These are phyloP conservation scores for Fragaria ananassa DNA, from an alignment of 306 rosid genomes.

Conservation along the genomic window DNA sequence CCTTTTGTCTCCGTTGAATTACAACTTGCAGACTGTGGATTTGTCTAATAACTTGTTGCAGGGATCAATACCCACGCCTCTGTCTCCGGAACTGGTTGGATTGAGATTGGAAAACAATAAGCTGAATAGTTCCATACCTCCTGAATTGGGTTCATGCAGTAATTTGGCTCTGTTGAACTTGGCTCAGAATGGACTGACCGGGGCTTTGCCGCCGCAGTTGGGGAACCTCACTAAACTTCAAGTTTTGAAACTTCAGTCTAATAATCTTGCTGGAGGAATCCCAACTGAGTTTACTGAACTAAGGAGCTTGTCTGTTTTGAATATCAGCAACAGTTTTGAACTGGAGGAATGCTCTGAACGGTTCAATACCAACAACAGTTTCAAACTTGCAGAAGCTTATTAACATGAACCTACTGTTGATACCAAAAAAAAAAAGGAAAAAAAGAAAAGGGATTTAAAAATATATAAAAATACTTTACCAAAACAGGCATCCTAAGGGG, in stretches of 20 bases:
- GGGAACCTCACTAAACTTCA: constrained; percentile 53
- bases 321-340: too few relatives aligned
- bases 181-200: constrained; percentile 51
- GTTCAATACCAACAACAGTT: constrained; percentile 53
- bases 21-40: constrained; percentile 44
- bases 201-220: constrained; percentile 45
- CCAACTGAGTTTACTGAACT: constrained; percentile 42
- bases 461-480: too few relatives aligned
- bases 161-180: constrained; percentile 60
- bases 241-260: constrained; percentile 57
- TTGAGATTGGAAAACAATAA: constrained; percentile 61
- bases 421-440: too few relatives aligned
- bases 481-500: too few relatives aligned
- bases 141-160: constrained; percentile 39
- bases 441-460: too few relatives aligned
- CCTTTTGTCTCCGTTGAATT: constrained; percentile 38
- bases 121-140: constrained; percentile 47
- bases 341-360: constrained; percentile 59
- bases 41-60: constrained; percentile 45
- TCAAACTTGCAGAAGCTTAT: constrained; percentile 33
- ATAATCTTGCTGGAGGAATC: constrained; percentile 51
- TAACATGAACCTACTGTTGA: constrained; percentile 35
- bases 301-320: constrained; percentile 30
- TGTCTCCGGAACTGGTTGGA: constrained; percentile 50
- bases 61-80: constrained; percentile 43